Base-by-base conservation (phyloP, 371 early-diverging fungal species). In the Rhizopus sp. region DNA sequence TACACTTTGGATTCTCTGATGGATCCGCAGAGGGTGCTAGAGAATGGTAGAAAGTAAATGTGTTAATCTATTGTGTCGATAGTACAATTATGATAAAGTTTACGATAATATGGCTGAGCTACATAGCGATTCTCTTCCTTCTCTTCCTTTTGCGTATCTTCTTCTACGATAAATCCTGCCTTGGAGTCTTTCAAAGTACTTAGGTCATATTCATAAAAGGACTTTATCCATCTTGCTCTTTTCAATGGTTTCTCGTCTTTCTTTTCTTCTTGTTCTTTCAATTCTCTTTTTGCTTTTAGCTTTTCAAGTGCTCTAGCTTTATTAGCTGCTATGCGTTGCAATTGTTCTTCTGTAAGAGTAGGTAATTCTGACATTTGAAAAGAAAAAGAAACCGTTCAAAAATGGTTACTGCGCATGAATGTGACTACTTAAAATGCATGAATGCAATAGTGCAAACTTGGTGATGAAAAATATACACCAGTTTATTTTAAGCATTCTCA, bases 141-240 rank as follows among this genome's bases (percentile, higher is more conserved):
- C 5, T 58, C 49, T 9, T 64, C 46, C 9, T 53, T 35, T 56
- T 77, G 61, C 13, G 73, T 72, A 12, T 75, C 67, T 12, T 88
- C 76, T 7, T 87, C 88, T 9, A 82, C 66, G 15, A 97, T 64
- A 67, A 93, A 95, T 6, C 96, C 96, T n/a, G 91, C 96, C 30
- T 80, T 79, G 13, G 89, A 84, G 65, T 94, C 91, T 35, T 76
- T 78, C 87, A 93, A 87, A 7, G 84, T 87, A 38, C 82, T 80
- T 33, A 94, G 63, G 60, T 95, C 88, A 77, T 88, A 95, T 41
- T 95, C 96, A 70, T 69, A 72, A 30, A 60, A 69, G 0, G 73
- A 53, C 13, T 66, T 70, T 5, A 63, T 49, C 64, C 67, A 66
- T 46, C 56, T 55, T n/a, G 67, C 58, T 41, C 53, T 56, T 16